Evolutionary conservation across 495 filamentous ascomycete genomes (phyloP), one percentile per base, ranked within the genome.

Genomic region (Penicillium bovifimosum): DNA sequence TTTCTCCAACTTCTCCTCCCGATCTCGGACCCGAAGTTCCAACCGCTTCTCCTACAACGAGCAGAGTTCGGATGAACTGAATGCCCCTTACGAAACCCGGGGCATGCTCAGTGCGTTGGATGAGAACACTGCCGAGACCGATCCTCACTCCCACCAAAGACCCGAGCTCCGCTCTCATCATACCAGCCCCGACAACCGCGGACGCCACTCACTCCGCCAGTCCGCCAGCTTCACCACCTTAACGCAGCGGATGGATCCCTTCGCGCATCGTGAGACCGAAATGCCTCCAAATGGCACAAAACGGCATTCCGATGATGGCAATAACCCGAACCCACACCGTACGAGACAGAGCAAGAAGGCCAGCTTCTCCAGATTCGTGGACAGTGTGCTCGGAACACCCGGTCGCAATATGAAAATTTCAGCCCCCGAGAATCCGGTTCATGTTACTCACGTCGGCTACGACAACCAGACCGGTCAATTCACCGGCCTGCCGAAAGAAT

Each of bases 381-480:
- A 85, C 62, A 92, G 86, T 70, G 79, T 96, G 69, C 80, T 97
- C 41, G 90, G 93, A 32, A 92, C 89, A 24, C 93, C 88, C 35
- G 86, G 90, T 57, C 87, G 87, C 54, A 63, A 66, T 34, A 86
- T 93, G 31, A 86, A 95, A 62, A 97, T 98, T 54, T 97, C 93
- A 6, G 86, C 88, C 8, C 93, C 93, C 36, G 91, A 96, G 68
- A 96, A 98, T 64, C 95, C 95, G 9, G 90, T 97, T 26, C 93
- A 98, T 67, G 86, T 98, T 47, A 98, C 95, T 38, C 93, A 98
- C 65, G 93, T 98, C 48, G 91, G 95, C 43, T 96, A 96, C 67
- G 91, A 98, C 68, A 95, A 95, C 72, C 81, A 90, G 58, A 98
- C 93, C 3, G 93, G 93, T 50, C 88, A 96, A 69, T 98, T 96